A percentile compares a stretch with the other conserved stretches of the same genome.
phyloP scores from a whole-genome alignment of 2,329 filamentous ascomycete genomes.

The Aureobasidium musti region DNA sequence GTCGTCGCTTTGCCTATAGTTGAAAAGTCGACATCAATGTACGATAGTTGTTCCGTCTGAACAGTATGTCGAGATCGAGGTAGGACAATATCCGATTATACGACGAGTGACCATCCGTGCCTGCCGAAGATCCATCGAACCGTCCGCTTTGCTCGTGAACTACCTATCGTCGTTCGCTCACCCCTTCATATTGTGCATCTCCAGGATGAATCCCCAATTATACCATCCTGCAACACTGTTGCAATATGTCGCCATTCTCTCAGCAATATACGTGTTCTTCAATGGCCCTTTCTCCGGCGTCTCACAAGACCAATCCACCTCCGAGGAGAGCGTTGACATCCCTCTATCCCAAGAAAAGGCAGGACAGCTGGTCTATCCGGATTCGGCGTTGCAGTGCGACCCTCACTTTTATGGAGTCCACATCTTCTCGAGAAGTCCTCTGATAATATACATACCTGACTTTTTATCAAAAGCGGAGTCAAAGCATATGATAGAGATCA shows the following conservation, averaged over 20 bases:
- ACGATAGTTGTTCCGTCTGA: background rate
- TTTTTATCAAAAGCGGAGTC: conserved; percentile 55
- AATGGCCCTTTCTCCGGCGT: conserved; percentile 34
- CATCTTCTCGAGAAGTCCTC: conserved; percentile 55
- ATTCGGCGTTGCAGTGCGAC: conserved; percentile 43
- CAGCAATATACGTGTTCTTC: conserved; percentile 40
- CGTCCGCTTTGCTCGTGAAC: background rate
- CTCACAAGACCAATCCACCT: background rate
- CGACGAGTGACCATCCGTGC: background rate
- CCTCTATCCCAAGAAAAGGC: conserved; percentile 39
- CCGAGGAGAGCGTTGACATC: conserved; percentile 29
- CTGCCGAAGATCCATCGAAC: background rate
- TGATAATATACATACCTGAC: conserved; percentile 61
- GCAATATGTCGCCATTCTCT: conserved; percentile 39
- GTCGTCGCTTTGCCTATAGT: background rate
- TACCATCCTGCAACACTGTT: conserved; percentile 36
- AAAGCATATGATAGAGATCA: conserved; percentile 54
- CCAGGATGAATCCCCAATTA: conserved; percentile 3
- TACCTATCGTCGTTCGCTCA: no score
- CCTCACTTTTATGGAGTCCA: conserved; percentile 48
- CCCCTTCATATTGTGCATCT: background rate
- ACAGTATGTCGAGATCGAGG: no score
- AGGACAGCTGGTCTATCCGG: conserved; percentile 46
- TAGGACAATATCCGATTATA: background rate
- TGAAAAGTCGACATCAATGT: background rate